phyloP scores from a whole-genome alignment of 495 filamentous ascomycete species.

The Platismatia glauca region DNA sequence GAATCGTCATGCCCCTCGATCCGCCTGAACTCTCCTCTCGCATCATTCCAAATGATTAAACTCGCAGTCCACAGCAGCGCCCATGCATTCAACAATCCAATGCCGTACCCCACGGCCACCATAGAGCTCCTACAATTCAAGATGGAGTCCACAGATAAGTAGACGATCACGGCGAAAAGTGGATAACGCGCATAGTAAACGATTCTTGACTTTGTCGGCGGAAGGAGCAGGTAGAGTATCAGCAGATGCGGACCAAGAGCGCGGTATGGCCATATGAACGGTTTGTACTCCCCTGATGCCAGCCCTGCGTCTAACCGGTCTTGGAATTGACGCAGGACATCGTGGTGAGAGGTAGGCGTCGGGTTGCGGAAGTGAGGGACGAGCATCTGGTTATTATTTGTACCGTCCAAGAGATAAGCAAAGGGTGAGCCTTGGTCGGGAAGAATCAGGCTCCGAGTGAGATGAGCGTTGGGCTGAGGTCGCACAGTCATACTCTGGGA shows the following conservation, averaged over 20 bases:
- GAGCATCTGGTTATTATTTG: constrained; percentile 5
- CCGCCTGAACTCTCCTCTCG: constrained; percentile 57
- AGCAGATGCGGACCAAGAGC: constrained; percentile 41
- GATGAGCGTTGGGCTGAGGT: neutral
- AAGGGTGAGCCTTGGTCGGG: neutral
- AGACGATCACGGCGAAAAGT: constrained; percentile 45
- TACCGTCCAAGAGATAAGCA: neutral
- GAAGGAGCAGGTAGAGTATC: constrained; percentile 50
- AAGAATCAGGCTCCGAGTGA: neutral
- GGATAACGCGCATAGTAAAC: constrained; percentile 43
- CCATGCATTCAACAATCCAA: constrained; percentile 59
- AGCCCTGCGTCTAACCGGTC: constrained; percentile 21
- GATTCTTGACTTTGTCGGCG: constrained; percentile 42
- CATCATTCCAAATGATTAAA: constrained; percentile 54
- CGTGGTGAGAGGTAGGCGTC: neutral
- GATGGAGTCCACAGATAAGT: constrained; percentile 36
- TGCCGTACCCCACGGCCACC: constrained; percentile 55
- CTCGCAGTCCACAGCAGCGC: constrained; percentile 53
- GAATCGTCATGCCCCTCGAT: constrained; percentile 41
- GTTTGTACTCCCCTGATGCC: constrained; percentile 35
- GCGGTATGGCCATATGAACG: constrained; percentile 49
- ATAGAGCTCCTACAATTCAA: constrained; percentile 41
- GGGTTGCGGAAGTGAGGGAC: constrained; percentile 1
- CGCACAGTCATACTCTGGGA: neutral
- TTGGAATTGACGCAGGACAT: constrained; percentile 12